Conservation (phyloP, 73 alveolate genomes). For the Blepharisma stoltei region DNA sequence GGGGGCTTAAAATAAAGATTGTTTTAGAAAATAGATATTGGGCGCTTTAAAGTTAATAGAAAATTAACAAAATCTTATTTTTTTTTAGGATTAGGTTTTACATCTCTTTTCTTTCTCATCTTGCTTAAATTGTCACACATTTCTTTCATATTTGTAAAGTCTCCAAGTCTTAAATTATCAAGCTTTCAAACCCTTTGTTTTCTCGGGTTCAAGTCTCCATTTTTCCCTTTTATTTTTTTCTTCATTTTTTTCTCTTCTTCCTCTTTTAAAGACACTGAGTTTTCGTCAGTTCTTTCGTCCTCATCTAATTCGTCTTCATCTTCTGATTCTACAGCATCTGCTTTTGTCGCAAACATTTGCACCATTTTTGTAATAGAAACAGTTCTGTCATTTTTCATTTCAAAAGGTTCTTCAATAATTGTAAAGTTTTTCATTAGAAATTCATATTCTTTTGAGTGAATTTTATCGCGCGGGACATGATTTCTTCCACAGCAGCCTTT, state of each 20-base stretch:
- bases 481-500: slow-evolving; percentile 54
- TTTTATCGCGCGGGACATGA: slow-evolving; percentile 22
- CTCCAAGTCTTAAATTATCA: slow-evolving; percentile 8
- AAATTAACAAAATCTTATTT: too few relatives aligned
- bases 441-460: slow-evolving; percentile 17
- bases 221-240: neutral
- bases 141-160: neutral
- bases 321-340: neutral
- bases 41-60: too few relatives aligned
- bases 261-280: neutral
- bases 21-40: too few relatives aligned
- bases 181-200: slow-evolving; percentile 21
- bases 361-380: neutral
- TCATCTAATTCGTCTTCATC: slow-evolving; percentile 8
- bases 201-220: neutral
- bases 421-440: neutral
- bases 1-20: too few relatives aligned
- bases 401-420: slow-evolving; percentile 22
- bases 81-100: too few relatives aligned
- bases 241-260: neutral
- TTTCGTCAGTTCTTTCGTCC: neutral
- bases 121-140: neutral
- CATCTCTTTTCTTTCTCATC: neutral
- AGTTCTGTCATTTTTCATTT: neutral
- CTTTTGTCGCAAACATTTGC: neutral